Base-by-base conservation (phyloP, 305 asterid species). In the Fraxinus baroniana region DNA sequence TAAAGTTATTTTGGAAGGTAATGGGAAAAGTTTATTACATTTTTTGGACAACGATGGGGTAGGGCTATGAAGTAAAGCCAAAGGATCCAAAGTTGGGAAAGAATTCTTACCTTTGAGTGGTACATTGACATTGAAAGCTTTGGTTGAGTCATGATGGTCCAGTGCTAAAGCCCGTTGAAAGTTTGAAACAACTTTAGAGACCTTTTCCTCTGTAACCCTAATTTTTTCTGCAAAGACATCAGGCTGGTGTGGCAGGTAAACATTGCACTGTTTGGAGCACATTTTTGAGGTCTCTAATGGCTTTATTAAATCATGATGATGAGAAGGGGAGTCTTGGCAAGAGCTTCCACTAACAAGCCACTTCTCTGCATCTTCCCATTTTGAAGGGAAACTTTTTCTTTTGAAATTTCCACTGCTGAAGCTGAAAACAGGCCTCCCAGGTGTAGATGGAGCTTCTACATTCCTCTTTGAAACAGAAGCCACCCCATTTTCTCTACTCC, bases 351-450 rank as follows among this genome's bases (percentile, higher is more conserved):
- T 87, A 12, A 89, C 89, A 83, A 95, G 92, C 99, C 99, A 95
- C 84, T 95, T 95, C 70, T 95, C 98, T 17, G 99, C 99, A 87
- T 95, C 98, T 77, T 95, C 98, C 99, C 99, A 95, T 79, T 95
- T 95, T 1, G 99, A 95, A 83, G 98, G 97, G 30, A 91, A 87
- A 20, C 86, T 79, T 75, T 93, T 95, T 84, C 94, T 94, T 74
- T 92, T 74, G 74, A 91, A 83, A 81, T 82, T 90, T 10, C 94
- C 94, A 83, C 84, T 91, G 84, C 94, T 95, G 79, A 95, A 95
- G 85, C 97, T 92, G 92, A 95, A 94, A 85, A 95, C 76, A 26
- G 99, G 99, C 90, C 99, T 93, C 37, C 99, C 99, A 35, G 99
- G 99, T 17, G 99, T 95, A 0, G 93, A 86, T 8, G 99, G 98